Evolutionary conservation across 768 basidiomycete genomes (phyloP), one percentile per base, ranked within the genome.

Genomic region (Dentipellis sp.): DNA sequence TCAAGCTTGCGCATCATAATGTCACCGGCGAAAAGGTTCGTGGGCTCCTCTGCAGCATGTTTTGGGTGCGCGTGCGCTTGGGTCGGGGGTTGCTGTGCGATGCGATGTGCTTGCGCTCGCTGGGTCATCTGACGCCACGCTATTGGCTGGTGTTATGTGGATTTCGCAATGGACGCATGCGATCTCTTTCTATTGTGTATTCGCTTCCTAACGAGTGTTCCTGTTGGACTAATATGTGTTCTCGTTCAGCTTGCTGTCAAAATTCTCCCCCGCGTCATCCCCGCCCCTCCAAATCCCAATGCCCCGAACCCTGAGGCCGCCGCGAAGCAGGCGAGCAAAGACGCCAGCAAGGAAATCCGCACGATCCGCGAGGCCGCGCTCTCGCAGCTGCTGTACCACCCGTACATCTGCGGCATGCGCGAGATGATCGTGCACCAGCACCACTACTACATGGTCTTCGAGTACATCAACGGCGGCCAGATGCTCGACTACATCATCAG

Each of bases 401-500:
- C 97, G 2, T 97, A 98, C 71, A 91, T 99, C 67, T 97, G 95
- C 68, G 97, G 97, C 56, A 99, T 98, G 95, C 88, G 92, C 63
- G 93, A 95, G 74, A 94, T 99, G 88, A 92, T 97, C 67, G 77
- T 94, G 22, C 95, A 97, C 73, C 90, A 91, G 58, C 87, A 99
- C 65, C 94, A 99, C 72, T 97, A 98, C 74, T 99, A 98, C 77
- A 97, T 99, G 93, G 91, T 97, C 10, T 93, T 90, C 69, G 97
- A 99, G 70, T 97, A 97, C 69, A 91, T 98, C 71, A 95, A 94
- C 63, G 97, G 97, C 35, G 97, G 97, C 0, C 97, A 99, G 77
- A 94, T 99, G 92, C 83, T 99, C 62, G 97, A 99, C 79, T 99
- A 95, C 70, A 98, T 99, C 74, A 99, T 99, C 74, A 90, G 90